Conservation (phyloP, 2,329 filamentous ascomycete genomes). For the Fusarium anthophilum region DNA sequence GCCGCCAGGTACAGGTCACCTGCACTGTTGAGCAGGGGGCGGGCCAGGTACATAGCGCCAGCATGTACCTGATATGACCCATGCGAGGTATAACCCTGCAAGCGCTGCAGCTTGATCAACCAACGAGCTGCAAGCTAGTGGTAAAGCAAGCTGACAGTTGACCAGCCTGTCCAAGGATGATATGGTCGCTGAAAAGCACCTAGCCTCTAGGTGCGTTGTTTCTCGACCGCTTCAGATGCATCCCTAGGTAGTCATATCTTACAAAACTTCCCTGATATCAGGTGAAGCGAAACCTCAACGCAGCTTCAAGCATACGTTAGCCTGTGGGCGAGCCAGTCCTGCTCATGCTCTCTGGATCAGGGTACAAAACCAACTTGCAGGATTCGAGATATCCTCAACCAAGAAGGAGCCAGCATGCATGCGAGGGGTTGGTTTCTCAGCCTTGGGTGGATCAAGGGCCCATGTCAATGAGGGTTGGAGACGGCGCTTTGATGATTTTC, state of each 20-base stretch:
- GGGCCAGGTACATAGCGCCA: constrained; percentile 48
- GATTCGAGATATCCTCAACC: constrained; percentile 32
- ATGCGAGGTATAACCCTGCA: constrained; percentile 38
- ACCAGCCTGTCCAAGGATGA: constrained; percentile 7
- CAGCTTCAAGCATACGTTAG: background rate
- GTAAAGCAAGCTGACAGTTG: constrained; percentile 26
- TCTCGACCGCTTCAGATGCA: background rate
- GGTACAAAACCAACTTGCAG: constrained; percentile 33
- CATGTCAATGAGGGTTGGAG: constrained; percentile 30
- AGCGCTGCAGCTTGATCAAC: constrained; percentile 35
- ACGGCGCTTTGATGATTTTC: constrained; percentile 34
- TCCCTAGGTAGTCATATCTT: background rate
- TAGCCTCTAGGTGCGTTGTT: background rate
- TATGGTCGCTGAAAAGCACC: background rate
- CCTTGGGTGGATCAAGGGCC: constrained; percentile 28
- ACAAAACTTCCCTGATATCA: background rate
- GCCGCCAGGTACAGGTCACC: constrained; percentile 52
- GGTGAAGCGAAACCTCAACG: background rate
- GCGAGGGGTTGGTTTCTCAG: constrained; percentile 40
- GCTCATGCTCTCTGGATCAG: constrained; percentile 6
- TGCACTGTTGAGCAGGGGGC: constrained; percentile 47
- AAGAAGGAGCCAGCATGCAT: constrained; percentile 37
- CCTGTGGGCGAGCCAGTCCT: constrained; percentile 11
- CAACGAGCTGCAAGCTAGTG: constrained; percentile 24
- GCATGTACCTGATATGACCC: constrained; percentile 42